phyloP scores from a whole-genome alignment of 2,329 filamentous ascomycete species.

The Cordyceps farinosa region DNA sequence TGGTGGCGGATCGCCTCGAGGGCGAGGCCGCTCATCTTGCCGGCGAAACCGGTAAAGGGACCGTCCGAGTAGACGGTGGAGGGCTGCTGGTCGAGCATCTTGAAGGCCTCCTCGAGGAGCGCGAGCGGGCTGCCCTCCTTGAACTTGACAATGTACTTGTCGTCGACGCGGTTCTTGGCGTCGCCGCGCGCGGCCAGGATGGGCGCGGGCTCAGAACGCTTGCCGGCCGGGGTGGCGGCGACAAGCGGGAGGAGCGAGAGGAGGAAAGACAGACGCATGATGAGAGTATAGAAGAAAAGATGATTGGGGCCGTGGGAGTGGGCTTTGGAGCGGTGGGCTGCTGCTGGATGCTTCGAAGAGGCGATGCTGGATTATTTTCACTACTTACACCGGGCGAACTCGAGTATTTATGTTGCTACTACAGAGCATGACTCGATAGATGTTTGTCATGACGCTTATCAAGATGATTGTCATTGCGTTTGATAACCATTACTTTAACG shows the following conservation, averaged over 20 bases:
- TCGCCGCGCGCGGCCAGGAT: conserved; percentile 20
- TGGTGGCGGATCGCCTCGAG: conserved; percentile 21
- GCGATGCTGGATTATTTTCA: not conserved
- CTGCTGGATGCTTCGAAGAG: too few relatives aligned
- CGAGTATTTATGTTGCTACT: not conserved
- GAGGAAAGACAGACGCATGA: conserved; percentile 10
- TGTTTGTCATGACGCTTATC: not conserved
- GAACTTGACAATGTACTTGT: conserved; percentile 26
- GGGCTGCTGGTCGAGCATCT: conserved; percentile 19
- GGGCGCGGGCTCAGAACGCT: conserved; percentile 21
- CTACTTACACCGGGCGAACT: not conserved
- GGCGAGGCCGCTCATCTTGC: conserved; percentile 16
- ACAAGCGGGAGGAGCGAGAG: conserved; percentile 16
- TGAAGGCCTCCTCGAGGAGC: conserved; percentile 17
- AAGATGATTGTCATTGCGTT: not conserved
- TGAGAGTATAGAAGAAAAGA: not conserved
- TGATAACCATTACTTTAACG: not conserved
- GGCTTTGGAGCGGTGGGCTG: too few relatives aligned
- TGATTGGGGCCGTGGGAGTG: too few relatives aligned
- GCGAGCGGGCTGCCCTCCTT: conserved; percentile 19
- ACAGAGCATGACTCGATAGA: not conserved
- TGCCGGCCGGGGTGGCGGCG: conserved; percentile 5
- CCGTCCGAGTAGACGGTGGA: conserved; percentile 23
- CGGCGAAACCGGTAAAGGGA: conserved; percentile 22
- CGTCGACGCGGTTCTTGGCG: conserved; percentile 15